Base-by-base conservation (phyloP, 129 eudicot species). In the Pseudognaphalium luteoalbum region DNA sequence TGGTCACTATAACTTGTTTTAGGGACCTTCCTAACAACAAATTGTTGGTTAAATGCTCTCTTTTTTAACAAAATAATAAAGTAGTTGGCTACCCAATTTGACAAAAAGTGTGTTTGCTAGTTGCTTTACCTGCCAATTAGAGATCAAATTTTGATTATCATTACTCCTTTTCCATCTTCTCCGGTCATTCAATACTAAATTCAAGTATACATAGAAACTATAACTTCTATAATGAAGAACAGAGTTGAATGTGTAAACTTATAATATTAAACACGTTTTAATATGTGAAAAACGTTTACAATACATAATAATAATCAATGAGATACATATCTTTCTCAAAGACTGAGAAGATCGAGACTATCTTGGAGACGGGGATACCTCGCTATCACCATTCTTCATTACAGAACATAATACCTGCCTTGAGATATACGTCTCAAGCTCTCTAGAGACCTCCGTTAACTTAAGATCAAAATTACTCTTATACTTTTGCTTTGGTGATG, bases 331-430 rank as follows among this genome's bases (percentile, higher is more conserved):
- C 72, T 75, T 82, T 86, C 96, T 88, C 96, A 87, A 72, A 85
- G 90, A 68, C 83, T 83, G 88, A 90, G 92, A 84, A 65, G 61
- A 66, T 17, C 1, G 11, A 57, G 6, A 78, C 80, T 86, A 91
- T 88, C 90, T 83, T 20, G 96, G 86, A 57, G 96, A 82, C 17
- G 54, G 75, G 71, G 93, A 87, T 58, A 84, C 76, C 76, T 86
- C 91, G 59, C 62, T 66, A n/a, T 76, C 93, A 11, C 84, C 82
- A 47, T 83, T 86, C 74, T 83, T 90, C 17, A 90, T 57, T 78
- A 88, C 91, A 12, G 97, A 87, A 78, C 93, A 84, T 77, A 93
- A 37, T 10, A 88, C 97, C 81, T 93, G 98, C 76, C 89, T 93
- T 1, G 97, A 93, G 9, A 93, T 88, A 63, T 91, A 87, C 7